Conservation (phyloP, 768 basidiomycete species). For the Kwoniella shandongensis region DNA sequence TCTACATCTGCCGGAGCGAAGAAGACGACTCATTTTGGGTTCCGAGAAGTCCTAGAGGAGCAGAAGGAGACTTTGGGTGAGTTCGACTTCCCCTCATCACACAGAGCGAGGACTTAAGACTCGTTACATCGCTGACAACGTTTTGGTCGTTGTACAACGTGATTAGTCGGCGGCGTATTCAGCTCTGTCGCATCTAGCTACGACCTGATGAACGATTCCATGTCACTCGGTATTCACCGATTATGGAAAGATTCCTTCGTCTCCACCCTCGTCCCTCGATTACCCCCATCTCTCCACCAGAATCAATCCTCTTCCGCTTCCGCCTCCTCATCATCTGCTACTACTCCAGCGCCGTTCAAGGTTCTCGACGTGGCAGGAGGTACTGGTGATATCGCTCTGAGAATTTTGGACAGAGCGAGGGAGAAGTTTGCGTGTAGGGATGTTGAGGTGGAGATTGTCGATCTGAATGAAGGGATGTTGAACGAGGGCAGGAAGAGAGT, state of each 20-base stretch:
- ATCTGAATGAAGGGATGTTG: slow-evolving; percentile 95
- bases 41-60: slow-evolving; percentile 80
- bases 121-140: neutral
- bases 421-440: slow-evolving; percentile 88
- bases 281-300: slow-evolving; percentile 47
- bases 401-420: slow-evolving; percentile 85
- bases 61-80: slow-evolving; percentile 73
- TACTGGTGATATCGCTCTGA: slow-evolving; percentile 91
- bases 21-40: slow-evolving; percentile 78
- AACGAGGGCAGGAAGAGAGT: slow-evolving; percentile 85
- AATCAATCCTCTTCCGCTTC: slow-evolving; percentile 13
- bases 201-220: slow-evolving; percentile 99
- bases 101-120: neutral
- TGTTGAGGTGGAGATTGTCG: slow-evolving; percentile 81
- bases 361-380: slow-evolving; percentile 97
- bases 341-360: slow-evolving; percentile 55
- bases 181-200: slow-evolving; percentile 92
- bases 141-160: no score
- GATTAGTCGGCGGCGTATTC: slow-evolving; percentile 81
- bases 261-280: slow-evolving; percentile 68
- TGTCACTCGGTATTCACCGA: slow-evolving; percentile 91
- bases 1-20: neutral
- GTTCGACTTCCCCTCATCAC: slow-evolving; percentile 6
- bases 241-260: slow-evolving; percentile 96
- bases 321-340: slow-evolving; percentile 49